These are phyloP conservation scores for Diaporthe ilicicola DNA, from an alignment of 2,329 filamentous ascomycete genomes.

Conservation along the genomic window DNA sequence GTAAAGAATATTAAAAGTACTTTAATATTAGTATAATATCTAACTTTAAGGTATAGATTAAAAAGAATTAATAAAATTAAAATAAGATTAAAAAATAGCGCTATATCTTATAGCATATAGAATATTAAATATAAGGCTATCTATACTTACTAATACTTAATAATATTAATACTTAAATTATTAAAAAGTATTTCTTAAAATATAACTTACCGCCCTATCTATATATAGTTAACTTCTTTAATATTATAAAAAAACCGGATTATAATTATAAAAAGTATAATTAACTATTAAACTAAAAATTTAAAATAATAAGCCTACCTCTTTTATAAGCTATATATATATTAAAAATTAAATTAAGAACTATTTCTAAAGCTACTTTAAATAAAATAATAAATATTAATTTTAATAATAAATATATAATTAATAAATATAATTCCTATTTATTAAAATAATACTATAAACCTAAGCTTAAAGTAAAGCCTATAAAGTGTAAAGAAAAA, in stretches of 20 bases:
- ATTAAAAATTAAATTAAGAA: not conserved
- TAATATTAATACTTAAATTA: not conserved
- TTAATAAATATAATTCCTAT: not conserved
- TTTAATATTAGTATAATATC: not conserved
- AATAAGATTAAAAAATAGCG: not conserved
- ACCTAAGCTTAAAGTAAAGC: rapidly evolving
- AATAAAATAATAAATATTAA: not conserved
- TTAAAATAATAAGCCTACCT: not conserved
- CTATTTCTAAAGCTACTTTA: rapidly evolving
- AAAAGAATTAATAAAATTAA: not conserved
- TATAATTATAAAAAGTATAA: not conserved
- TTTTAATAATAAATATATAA: not conserved
- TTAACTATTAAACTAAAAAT: not conserved
- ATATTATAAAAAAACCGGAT: not conserved
- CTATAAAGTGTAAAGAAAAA: no score
- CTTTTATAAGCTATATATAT: not conserved
- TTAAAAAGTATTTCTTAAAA: no score
- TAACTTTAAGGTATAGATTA: not conserved
- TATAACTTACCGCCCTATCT: not conserved
- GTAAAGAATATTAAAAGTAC: not conserved
- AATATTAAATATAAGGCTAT: not conserved
- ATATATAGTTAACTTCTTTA: not conserved
- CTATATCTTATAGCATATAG: not conserved
- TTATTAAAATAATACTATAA: not conserved
- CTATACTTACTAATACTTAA: not conserved